Evolutionary conservation across 1,284 basidiomycete genomes (phyloP).

Genomic region (Ceratobasidium theobromae): DNA sequence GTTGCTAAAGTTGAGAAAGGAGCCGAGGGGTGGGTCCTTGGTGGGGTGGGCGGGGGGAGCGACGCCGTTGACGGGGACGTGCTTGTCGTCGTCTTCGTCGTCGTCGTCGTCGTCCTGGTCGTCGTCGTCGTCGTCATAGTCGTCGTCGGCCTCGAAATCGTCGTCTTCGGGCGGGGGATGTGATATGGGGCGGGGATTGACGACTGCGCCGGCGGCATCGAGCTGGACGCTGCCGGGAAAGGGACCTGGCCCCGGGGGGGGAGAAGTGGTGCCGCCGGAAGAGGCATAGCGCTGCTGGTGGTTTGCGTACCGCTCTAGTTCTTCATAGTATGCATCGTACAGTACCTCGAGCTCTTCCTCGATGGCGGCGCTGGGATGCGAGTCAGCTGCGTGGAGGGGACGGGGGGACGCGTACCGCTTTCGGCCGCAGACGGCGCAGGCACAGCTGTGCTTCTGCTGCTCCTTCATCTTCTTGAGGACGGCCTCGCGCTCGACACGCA

Average conservation of each 20-base stretch:
- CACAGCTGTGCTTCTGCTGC: conserved; percentile 94
- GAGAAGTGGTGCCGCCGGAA: conserved; percentile 80
- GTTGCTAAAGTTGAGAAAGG: conserved; percentile 76
- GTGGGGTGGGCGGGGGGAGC: conserved; percentile 2
- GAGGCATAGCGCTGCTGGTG: conserved; percentile 93
- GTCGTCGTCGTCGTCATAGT: conserved; percentile 63
- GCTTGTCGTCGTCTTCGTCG: conserved; percentile 56
- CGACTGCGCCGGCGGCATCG: conserved; percentile 84
- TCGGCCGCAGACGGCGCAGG: conserved; percentile 93
- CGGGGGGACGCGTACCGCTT: conserved; percentile 73
- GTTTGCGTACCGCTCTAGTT: conserved; percentile 97
- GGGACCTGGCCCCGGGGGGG: conserved; percentile 93
- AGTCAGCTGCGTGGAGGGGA: neutral
- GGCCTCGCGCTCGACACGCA: conserved; percentile 96
- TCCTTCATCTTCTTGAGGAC: conserved; percentile 99
- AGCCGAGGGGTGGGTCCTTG: conserved; percentile 40
- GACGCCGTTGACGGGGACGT: conserved; percentile 40
- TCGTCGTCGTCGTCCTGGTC: conserved; percentile 64
- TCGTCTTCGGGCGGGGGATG: conserved; percentile 49
- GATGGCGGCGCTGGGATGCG: conserved; percentile 61
- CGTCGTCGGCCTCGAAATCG: conserved; percentile 61
- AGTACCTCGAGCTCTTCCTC: conserved; percentile 99
- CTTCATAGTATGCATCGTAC: conserved; percentile 99
- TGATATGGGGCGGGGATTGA: conserved; percentile 52
- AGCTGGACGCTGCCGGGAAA: conserved; percentile 97